Base-by-base conservation (phyloP, 2,329 filamentous ascomycete genomes). In the Xylariaceae sp. region DNA sequence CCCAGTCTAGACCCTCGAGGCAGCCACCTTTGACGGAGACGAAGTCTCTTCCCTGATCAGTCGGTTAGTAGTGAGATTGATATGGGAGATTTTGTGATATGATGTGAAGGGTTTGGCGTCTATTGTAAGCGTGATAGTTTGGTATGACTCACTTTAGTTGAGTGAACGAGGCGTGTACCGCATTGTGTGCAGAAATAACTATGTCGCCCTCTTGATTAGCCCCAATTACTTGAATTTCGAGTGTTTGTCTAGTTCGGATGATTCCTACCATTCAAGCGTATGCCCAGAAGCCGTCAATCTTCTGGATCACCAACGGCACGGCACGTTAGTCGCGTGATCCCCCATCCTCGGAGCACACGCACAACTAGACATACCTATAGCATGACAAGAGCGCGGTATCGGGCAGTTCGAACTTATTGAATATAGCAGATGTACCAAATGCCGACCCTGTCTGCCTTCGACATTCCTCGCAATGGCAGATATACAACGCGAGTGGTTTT, bases 391-490 rank as follows among this genome's bases (percentile, higher is more conserved):
- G 53, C 18, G 75, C 71, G 14, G 63, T 68, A 35, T 67, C 65
- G 0, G 82, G 80, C 27, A 87, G 68, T 10, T 71, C 64, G 52
- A 88, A 88, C n/a, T 73, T 73, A 1, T 84, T 85, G 58, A 87
- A 89, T 52, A 87, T 86, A 57, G 85, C 85, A 33, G 82, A 84
- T 31, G 83, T 80, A 27, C 84, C 85, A 66, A 85, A 87, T 1
- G 85, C 82, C 7, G 82, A 83, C 47, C 80, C 73, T 30, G 82
- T 81, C 69, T 87, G 85, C 49, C 78, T 75, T 42, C 80, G 77
- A 66, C 85, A 89, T 62, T 84, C 77, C 48, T 73, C 68, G 66
- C 86, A 89, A 69, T 88, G 86, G 68, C 85, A 89, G 62, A 87
- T 81, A 66, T 85, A 88, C 44, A 87, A 70, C n/a, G 77, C 78